Evolutionary conservation across 2,329 filamentous ascomycete genomes (phyloP), one percentile per base, ranked within the genome.

Genomic region (Fusarium sp.): DNA sequence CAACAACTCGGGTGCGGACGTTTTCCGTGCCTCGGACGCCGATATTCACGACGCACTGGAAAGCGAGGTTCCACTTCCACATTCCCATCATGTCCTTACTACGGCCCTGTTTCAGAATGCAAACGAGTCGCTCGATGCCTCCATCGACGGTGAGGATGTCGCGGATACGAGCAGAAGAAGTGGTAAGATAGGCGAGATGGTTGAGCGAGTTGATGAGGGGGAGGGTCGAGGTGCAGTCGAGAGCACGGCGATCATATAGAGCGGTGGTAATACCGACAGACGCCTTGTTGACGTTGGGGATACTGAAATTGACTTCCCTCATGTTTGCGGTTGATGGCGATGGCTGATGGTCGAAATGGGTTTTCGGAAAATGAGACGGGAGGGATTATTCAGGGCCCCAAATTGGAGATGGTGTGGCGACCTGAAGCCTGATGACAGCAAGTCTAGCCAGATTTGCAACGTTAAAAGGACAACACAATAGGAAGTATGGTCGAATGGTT

Each of bases 61-160:
- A 99, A 52, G 96, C 96, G 66, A 99, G 86, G 76, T 97, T 99
- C 96, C 96, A 99, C 81, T 98, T 98, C 96, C 96, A 99, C 92
- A 97, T 97, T 79, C 97, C 95, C 95, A 98, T 97, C 90, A 97
- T 91, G 78, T 99, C 95, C 80, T 94, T 96, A 82, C 93, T 97
- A 77, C 96, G 88, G 67, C 96, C 96, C 80, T 97, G 93, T 81
- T 99, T 99, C 79, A 99, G 88, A 76, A 99, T 97, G 86, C 94
- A 97, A 77, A 99, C 93, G 72, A 99, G 84, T 69, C 95, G 86
- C 83, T 99, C 96, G 79, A 99, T 96, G 66, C 96, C 96, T 80
- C 96, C 96, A 91, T 99, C 96, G 82, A 99, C 93, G 58, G 95
- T 98, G 69, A 99, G 87, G 67, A 99, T 99, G 78, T 99, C 96